A percentile compares a stretch with the other conserved stretches of the same genome.
Conservation (phyloP, 495 filamentous ascomycete species). For the Penicillium flavigenum region DNA sequence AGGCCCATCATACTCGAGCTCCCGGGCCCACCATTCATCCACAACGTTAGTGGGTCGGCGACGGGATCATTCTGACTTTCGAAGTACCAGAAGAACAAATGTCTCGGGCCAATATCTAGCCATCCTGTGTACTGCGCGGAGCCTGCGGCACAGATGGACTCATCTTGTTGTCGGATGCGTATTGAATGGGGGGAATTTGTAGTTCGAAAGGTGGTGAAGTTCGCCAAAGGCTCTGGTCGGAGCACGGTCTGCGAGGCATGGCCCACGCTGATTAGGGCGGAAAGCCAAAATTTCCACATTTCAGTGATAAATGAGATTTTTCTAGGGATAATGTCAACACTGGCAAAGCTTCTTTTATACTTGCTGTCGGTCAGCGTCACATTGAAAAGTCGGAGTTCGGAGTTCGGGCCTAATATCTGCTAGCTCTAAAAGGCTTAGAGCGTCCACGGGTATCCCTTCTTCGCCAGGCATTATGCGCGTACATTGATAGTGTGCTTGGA, state of each 20-base stretch:
- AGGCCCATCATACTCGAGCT: conserved; percentile 40
- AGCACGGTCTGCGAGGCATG: conserved; percentile 17
- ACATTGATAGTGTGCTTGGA: too few species aligned
- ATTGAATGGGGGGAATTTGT: conserved; percentile 34
- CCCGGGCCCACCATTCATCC: conserved; percentile 57
- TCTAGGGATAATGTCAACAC: not conserved
- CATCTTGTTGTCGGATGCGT: conserved; percentile 41
- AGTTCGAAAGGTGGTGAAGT: conserved; percentile 24
- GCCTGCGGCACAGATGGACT: conserved; percentile 38
- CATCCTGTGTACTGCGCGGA: conserved; percentile 44
- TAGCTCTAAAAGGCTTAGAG: too few species aligned
- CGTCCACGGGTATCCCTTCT: too few species aligned
- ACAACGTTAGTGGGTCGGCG: conserved; percentile 54
- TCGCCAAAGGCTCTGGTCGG: not conserved
- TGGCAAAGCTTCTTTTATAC: not conserved
- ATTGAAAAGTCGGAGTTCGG: not conserved
- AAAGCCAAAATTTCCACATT: conserved; percentile 6
- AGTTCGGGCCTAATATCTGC: not conserved
- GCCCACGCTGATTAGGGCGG: conserved; percentile 8
- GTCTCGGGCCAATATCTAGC: conserved; percentile 35
- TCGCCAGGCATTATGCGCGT: too few species aligned
- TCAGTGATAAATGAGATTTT: not conserved
- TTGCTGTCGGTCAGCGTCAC: not conserved
- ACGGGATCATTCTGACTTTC: conserved; percentile 54
- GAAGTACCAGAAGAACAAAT: conserved; percentile 65